A percentile compares a stretch with the other conserved stretches of the same genome.
Conservation (phyloP, 1,284 basidiomycete species). For the Pyrrhoderma noxium region DNA sequence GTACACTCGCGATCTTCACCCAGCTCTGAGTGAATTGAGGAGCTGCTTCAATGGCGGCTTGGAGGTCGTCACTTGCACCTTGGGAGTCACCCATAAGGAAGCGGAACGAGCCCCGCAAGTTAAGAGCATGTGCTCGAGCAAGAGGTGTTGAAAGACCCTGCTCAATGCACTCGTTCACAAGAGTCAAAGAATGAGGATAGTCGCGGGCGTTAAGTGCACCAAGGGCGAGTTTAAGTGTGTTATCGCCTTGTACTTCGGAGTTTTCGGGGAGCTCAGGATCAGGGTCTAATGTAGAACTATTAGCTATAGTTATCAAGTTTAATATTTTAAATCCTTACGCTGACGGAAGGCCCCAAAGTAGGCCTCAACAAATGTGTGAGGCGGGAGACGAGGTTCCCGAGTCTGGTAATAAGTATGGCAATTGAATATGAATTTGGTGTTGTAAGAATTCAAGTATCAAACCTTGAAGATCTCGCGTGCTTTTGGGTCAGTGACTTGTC, state of each 20-base stretch:
- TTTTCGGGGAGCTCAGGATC: slow-evolving; percentile 55
- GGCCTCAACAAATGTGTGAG: slow-evolving; percentile 51
- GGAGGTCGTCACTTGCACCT: slow-evolving; percentile 83
- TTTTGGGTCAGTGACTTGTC: slow-evolving; percentile 71
- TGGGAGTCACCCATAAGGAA: slow-evolving; percentile 85
- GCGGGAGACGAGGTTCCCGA: slow-evolving; percentile 36
- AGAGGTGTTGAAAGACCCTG: slow-evolving; percentile 78
- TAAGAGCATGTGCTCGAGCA: slow-evolving; percentile 83
- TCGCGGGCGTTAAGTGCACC: slow-evolving; percentile 84
- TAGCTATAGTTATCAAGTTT: background rate
- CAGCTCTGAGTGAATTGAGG: slow-evolving; percentile 83
- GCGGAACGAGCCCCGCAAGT: slow-evolving; percentile 93
- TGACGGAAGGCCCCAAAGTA: slow-evolving; percentile 97
- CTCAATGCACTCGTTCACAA: slow-evolving; percentile 82
- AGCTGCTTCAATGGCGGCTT: slow-evolving; percentile 67
- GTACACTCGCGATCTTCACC: slow-evolving; percentile 96
- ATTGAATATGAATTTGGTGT: background rate
- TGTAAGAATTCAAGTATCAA: slow-evolving; percentile 33
- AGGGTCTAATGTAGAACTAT: background rate
- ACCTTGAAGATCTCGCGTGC: slow-evolving; percentile 63
- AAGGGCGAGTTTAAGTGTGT: slow-evolving; percentile 75
- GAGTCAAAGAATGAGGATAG: slow-evolving; percentile 75
- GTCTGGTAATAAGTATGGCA: slow-evolving; percentile 3
- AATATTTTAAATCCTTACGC: slow-evolving; percentile 39
- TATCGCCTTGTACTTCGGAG: slow-evolving; percentile 67